Conservation (phyloP, 345 rosid species). For the Murraya koenigii region DNA sequence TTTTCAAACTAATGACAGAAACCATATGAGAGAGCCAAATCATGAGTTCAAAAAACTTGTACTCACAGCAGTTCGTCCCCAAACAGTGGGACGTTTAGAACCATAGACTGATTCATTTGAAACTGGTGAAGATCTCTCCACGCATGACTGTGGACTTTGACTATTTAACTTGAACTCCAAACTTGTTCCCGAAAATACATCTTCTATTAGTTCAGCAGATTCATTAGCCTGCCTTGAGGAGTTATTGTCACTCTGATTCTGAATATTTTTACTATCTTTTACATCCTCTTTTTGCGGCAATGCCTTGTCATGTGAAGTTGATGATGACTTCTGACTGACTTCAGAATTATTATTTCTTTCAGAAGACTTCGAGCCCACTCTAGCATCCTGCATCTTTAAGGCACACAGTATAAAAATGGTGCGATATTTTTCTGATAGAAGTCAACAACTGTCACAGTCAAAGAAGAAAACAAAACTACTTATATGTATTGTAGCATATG, state of each 20-base stretch:
- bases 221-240: conserved; percentile 18
- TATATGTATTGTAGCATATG: neutral
- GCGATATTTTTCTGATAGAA: neutral
- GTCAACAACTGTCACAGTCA: neutral
- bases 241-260: conserved; percentile 21
- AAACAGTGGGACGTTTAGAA: conserved; percentile 29
- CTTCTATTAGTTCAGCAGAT: conserved; percentile 27
- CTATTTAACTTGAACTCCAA: conserved; percentile 25
- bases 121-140: conserved; percentile 38
- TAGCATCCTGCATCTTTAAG: conserved; percentile 39
- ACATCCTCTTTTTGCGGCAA: conserved; percentile 25
- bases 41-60: conserved; percentile 9
- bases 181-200: conserved; percentile 27
- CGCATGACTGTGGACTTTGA: conserved; percentile 24
- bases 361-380: conserved; percentile 37
- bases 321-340: conserved; percentile 32
- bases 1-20: neutral
- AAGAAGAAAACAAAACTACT: neutral
- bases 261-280: conserved; percentile 25
- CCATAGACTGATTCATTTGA: conserved; percentile 37
- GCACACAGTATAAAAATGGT: neutral
- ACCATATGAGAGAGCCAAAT: conserved; percentile 4
- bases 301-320: conserved; percentile 33
- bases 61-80: conserved; percentile 86
- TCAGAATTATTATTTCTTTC: conserved; percentile 26